Percentiles rank a stretch among this genome's conserved stretches.
phyloP scores from a whole-genome alignment of 345 rosid species.

The Aethionema arabicum region DNA sequence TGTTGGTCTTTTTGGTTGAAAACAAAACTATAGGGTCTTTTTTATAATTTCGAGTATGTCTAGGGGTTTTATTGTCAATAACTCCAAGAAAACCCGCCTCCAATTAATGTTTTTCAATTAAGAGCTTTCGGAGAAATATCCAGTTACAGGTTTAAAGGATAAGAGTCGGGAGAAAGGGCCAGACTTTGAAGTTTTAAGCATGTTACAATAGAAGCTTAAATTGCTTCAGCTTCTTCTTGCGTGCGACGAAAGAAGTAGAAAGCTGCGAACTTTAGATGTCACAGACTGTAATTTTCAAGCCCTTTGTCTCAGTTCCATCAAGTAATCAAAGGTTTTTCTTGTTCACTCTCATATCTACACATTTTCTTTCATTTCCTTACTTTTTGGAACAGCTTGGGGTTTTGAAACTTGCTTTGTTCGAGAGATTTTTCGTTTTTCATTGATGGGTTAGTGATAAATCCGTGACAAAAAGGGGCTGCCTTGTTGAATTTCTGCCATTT shows the following conservation, averaged over 20 bases:
- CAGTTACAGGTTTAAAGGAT: too few species aligned
- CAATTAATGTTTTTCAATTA: not conserved
- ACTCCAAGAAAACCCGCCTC: not conserved
- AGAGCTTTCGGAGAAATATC: not conserved
- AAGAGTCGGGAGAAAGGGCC: constrained; percentile 3
- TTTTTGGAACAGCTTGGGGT: constrained; percentile 6
- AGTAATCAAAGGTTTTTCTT: constrained; percentile 42
- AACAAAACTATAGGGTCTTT: too few species aligned
- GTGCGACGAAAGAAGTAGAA: constrained; percentile 18
- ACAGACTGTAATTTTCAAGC: constrained; percentile 38
- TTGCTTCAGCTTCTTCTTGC: constrained; percentile 21
- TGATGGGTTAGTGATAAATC: not conserved
- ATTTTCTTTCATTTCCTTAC: not conserved
- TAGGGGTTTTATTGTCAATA: constrained; percentile 15
- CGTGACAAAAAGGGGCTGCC: not conserved
- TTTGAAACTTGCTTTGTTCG: constrained; percentile 7
- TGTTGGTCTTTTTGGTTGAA: too few species aligned
- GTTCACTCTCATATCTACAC: constrained; percentile 1
- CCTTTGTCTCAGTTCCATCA: constrained; percentile 40
- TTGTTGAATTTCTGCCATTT: not conserved
- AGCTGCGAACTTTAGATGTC: constrained; percentile 35
- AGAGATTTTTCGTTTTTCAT: not conserved
- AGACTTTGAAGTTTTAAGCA: constrained; percentile 6
- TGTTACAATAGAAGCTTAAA: constrained; percentile 22
- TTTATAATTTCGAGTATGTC: not conserved